A percentile compares a stretch with the other conserved stretches of the same genome.
Conservation (phyloP, 345 rosid species). For the Lumnitzera littorea region DNA sequence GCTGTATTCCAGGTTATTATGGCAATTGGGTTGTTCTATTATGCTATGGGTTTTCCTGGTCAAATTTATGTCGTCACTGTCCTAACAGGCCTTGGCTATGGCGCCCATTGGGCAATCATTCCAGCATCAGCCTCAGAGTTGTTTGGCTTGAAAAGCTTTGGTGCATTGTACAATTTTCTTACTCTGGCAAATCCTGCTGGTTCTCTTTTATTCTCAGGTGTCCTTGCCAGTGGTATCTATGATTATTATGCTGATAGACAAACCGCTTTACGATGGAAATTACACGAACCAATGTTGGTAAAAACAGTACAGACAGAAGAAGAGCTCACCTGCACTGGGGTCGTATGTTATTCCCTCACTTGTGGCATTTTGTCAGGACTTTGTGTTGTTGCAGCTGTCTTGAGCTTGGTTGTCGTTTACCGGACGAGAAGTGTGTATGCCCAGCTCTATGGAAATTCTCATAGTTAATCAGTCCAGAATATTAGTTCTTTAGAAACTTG, state of each 20-base stretch:
- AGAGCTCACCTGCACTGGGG: constrained; percentile 41
- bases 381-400: constrained; percentile 42
- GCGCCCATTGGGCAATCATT: constrained; percentile 57
- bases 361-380: constrained; percentile 51
- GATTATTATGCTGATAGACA: constrained; percentile 66
- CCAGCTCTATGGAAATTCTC: constrained; percentile 43
- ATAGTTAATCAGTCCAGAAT: constrained; percentile 12
- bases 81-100: constrained; percentile 52
- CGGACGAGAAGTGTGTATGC: constrained; percentile 56
- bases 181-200: constrained; percentile 49
- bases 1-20: constrained; percentile 48
- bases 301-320: constrained; percentile 17
- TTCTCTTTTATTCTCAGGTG: constrained; percentile 67
- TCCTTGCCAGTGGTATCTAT: constrained; percentile 64
- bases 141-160: constrained; percentile 65
- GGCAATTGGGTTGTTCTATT: constrained; percentile 57
- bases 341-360: constrained; percentile 55
- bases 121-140: constrained; percentile 66
- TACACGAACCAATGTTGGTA: constrained; percentile 1
- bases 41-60: constrained; percentile 50
- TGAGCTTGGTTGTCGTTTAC: constrained; percentile 55
- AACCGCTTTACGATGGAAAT: constrained; percentile 16
- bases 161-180: constrained; percentile 66
- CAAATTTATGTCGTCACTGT: constrained; percentile 56
- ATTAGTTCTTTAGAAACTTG: too few species aligned